Evolutionary conservation across 352 stramenopile species (phyloP).

Genomic region (Globisporangium camurandrum): DNA sequence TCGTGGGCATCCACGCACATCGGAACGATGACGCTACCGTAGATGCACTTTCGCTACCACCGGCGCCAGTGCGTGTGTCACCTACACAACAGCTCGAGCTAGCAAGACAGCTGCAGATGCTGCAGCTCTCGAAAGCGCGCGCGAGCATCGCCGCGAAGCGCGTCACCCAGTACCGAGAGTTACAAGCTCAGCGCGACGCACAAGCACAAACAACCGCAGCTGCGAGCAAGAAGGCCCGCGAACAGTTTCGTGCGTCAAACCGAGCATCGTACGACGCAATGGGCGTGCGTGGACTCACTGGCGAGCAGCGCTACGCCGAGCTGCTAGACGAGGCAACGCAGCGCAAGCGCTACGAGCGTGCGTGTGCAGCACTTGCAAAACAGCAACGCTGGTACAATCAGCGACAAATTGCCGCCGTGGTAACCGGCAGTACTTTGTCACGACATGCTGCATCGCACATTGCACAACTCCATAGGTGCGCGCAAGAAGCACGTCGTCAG

Average conservation of each 20-base stretch:
- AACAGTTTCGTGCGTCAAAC: conserved; percentile 23
- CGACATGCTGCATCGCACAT: conserved; percentile 13
- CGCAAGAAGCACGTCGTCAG: background rate
- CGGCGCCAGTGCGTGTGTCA: background rate
- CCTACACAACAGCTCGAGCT: background rate
- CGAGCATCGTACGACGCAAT: conserved; percentile 34
- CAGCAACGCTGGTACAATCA: conserved; percentile 35
- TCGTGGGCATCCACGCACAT: conserved; percentile 7
- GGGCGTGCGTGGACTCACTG: conserved; percentile 26
- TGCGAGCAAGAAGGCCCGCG: conserved; percentile 13
- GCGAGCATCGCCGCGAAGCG: conserved; percentile 7
- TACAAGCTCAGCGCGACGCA: conserved; percentile 6
- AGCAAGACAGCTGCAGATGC: background rate
- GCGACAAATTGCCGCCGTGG: background rate
- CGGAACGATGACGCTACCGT: background rate
- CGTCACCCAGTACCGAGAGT: conserved; percentile 3
- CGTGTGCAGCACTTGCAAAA: conserved; percentile 11
- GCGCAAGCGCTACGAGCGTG: conserved; percentile 10
- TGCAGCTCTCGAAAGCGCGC: conserved; percentile 5
- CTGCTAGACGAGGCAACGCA: conserved; percentile 16
- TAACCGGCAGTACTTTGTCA: background rate
- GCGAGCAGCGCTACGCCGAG: conserved; percentile 26
- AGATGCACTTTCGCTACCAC: background rate
- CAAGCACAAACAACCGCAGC: conserved; percentile 9
- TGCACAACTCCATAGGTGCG: conserved; percentile 10